Percentiles rank a stretch among this genome's conserved stretches.
Conservation (phyloP, 495 filamentous ascomycete genomes). For the Tricharina praecox region DNA sequence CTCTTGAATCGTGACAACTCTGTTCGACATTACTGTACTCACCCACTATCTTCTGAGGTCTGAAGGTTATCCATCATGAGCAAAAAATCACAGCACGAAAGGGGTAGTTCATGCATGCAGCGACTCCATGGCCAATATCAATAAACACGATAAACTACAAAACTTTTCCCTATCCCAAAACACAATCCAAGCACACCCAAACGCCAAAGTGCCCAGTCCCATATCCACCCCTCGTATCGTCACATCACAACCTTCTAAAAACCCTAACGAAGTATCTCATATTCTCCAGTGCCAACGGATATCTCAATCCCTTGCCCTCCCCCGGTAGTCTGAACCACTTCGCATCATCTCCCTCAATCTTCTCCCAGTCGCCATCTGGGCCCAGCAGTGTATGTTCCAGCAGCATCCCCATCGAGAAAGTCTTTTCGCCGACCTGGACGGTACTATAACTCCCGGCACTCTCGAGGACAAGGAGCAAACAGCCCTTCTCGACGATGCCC, state of each 20-base stretch:
- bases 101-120: too few relatives aligned
- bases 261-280: conserved; percentile 52
- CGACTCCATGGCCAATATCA: too few relatives aligned
- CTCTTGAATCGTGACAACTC: too few relatives aligned
- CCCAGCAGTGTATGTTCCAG: conserved; percentile 63
- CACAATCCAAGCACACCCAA: too few relatives aligned
- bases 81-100: too few relatives aligned
- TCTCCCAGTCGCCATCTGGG: conserved; percentile 44
- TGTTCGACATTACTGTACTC: too few relatives aligned
- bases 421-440: conserved; percentile 48
- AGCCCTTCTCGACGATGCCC: conserved; percentile 35
- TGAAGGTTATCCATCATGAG: too few relatives aligned
- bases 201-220: background rate
- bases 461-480: conserved; percentile 72
- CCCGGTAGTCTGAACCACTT: conserved; percentile 62
- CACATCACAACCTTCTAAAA: conserved; percentile 6
- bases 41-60: too few relatives aligned
- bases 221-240: background rate
- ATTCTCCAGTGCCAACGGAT: conserved; percentile 76
- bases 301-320: conserved; percentile 35
- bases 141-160: too few relatives aligned
- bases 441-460: conserved; percentile 85
- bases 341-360: conserved; percentile 53
- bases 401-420: conserved; percentile 87
- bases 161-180: too few relatives aligned